A percentile compares a stretch with the other conserved stretches of the same genome.
phyloP scores from a whole-genome alignment of 768 basidiomycete species.

The Mycena belliarum region DNA sequence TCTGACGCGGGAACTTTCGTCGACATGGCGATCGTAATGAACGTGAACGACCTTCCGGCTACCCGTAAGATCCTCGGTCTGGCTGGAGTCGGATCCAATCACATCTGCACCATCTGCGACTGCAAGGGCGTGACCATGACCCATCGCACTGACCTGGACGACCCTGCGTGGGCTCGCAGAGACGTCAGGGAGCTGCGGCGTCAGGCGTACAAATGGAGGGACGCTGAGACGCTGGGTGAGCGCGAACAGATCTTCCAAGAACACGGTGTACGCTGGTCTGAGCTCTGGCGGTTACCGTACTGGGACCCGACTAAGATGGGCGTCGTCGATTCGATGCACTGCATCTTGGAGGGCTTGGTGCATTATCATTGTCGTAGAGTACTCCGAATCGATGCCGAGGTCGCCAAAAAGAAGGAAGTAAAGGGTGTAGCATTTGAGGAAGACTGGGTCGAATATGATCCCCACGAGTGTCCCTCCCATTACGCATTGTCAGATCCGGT shows the following conservation, averaged over 20 bases:
- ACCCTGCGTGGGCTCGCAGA: constrained; percentile 14
- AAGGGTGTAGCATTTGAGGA: constrained; percentile 10
- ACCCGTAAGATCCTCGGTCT: constrained; percentile 27
- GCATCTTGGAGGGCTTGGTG: constrained; percentile 26
- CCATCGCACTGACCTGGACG: constrained; percentile 16
- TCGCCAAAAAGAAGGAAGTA: constrained; percentile 14
- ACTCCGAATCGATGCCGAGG: constrained; percentile 19
- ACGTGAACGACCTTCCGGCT: constrained; percentile 33
- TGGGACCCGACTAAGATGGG: constrained; percentile 29
- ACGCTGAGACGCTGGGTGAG: constrained; percentile 11
- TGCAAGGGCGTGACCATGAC: constrained; percentile 17
- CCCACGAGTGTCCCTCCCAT: constrained; percentile 6
- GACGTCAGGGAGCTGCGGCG: constrained; percentile 15
- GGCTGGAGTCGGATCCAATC: constrained; percentile 21
- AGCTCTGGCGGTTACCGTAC: constrained; percentile 30
- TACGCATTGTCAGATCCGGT: constrained; percentile 6
- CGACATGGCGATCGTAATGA: constrained; percentile 12
- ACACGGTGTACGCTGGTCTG: constrained; percentile 28
- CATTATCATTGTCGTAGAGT: constrained; percentile 21
- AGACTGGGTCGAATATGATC: constrained; percentile 17
- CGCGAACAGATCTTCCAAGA: constrained; percentile 20
- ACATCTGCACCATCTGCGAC: constrained; percentile 30
- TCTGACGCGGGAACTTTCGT: not conserved
- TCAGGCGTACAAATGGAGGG: constrained; percentile 14
- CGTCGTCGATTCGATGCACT: constrained; percentile 35